Conservation (phyloP, 2,329 filamentous ascomycete genomes). For the Ramularia endophylla region DNA sequence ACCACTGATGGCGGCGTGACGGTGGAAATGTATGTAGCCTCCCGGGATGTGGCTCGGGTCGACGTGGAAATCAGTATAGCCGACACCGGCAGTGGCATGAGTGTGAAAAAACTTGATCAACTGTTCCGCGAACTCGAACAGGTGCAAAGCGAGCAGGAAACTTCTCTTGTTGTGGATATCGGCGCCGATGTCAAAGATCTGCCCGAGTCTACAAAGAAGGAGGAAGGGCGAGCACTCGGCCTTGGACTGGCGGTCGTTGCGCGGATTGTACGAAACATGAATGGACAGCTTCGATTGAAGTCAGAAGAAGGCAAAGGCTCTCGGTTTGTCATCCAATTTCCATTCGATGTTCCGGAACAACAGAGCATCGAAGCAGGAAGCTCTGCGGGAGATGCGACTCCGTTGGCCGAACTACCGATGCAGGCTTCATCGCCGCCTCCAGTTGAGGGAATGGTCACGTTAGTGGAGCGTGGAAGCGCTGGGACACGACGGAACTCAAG, state of each 20-base stretch:
- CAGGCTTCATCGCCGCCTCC: background rate
- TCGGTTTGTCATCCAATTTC: slow-evolving; percentile 72
- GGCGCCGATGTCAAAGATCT: slow-evolving; percentile 27
- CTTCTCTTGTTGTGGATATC: slow-evolving; percentile 35
- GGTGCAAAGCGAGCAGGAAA: slow-evolving; percentile 54
- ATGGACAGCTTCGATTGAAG: slow-evolving; percentile 76
- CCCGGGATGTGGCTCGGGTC: slow-evolving; percentile 48
- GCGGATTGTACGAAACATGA: slow-evolving; percentile 81
- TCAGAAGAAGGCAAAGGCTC: slow-evolving; percentile 79
- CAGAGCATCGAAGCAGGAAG: slow-evolving; percentile 13
- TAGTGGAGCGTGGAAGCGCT: slow-evolving; percentile 48
- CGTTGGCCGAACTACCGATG: slow-evolving; percentile 4
- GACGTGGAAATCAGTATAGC: slow-evolving; percentile 68
- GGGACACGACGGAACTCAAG: slow-evolving; percentile 14
- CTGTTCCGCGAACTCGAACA: slow-evolving; percentile 60
- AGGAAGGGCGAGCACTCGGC: slow-evolving; percentile 53
- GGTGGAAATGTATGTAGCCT: slow-evolving; percentile 62
- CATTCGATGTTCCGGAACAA: slow-evolving; percentile 59
- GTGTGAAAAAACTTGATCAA: slow-evolving; percentile 49
- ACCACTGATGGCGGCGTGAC: slow-evolving; percentile 62
- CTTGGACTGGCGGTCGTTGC: slow-evolving; percentile 85
- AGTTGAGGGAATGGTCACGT: slow-evolving; percentile 50
- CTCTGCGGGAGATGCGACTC: slow-evolving; percentile 23
- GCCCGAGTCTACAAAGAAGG: slow-evolving; percentile 26
- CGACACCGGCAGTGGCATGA: slow-evolving; percentile 68